A percentile compares a stretch with the other conserved stretches of the same genome.
Evolutionary conservation across 495 filamentous ascomycete genomes (phyloP).

Genomic region (Darksidea phi): DNA sequence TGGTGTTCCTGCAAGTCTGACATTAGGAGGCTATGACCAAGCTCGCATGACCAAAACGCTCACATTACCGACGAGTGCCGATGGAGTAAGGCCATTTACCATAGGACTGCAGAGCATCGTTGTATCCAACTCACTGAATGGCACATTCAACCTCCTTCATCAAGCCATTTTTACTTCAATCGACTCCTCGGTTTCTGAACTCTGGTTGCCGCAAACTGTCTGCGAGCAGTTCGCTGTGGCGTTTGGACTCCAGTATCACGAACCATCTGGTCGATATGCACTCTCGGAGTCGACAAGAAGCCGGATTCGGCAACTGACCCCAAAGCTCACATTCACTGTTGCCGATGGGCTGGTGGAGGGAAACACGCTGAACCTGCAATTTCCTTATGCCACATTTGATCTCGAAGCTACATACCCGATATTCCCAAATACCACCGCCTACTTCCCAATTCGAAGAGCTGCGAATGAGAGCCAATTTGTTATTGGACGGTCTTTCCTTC

Average conservation of each 20-base stretch:
- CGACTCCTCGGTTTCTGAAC: constrained; percentile 52
- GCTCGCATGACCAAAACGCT: not conserved
- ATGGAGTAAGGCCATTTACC: not conserved
- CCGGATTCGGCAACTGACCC: not conserved
- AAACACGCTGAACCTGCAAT: not conserved
- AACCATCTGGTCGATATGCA: not conserved
- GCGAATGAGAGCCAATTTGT: constrained; percentile 8
- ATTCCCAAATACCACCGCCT: not conserved
- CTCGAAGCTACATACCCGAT: constrained; percentile 8
- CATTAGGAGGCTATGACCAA: constrained; percentile 4
- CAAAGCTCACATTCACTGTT: constrained; percentile 1
- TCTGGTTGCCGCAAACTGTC: constrained; percentile 3
- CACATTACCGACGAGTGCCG: not conserved
- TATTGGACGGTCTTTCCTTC: constrained; percentile 8
- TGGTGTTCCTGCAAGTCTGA: not conserved
- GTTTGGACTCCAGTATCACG: constrained; percentile 4
- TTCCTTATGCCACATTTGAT: constrained; percentile 15
- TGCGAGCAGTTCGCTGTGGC: constrained; percentile 3
- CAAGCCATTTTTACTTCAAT: no score
- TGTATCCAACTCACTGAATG: constrained; percentile 3
- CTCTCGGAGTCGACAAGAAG: not conserved
- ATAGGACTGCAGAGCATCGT: constrained; percentile 1
- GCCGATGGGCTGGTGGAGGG: not conserved
- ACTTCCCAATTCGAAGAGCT: constrained; percentile 10
- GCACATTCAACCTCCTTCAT: no score